A percentile compares a stretch with the other conserved stretches of the same genome.
phyloP scores from a whole-genome alignment of 768 basidiomycete genomes.

The Boletus reticulatus region DNA sequence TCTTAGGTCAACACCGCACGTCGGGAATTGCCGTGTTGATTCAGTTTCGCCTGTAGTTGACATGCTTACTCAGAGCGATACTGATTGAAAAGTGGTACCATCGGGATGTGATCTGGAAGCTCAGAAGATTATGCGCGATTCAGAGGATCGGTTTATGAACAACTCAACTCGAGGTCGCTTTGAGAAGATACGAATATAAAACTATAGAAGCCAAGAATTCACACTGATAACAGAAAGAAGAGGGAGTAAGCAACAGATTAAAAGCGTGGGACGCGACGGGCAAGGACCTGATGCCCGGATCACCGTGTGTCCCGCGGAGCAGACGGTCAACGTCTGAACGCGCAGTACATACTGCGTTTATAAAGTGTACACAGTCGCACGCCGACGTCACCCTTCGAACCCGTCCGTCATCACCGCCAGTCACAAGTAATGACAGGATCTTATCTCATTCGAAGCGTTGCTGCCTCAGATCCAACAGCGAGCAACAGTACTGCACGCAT shows the following conservation, averaged over 20 bases:
- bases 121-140: background rate
- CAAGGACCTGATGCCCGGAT: background rate
- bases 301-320: constrained; percentile 2
- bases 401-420: background rate
- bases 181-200: background rate
- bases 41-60: too few relatives aligned
- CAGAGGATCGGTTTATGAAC: constrained; percentile 3
- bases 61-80: too few relatives aligned
- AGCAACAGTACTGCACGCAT: background rate
- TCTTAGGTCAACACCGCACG: background rate
- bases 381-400: background rate
- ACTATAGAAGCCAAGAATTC: background rate
- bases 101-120: background rate
- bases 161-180: background rate
- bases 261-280: constrained; percentile 6
- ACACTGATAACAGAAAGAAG: background rate
- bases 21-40: background rate
- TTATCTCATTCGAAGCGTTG: background rate
- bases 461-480: too few relatives aligned
- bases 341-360: background rate
- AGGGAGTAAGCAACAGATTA: background rate
- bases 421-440: background rate
- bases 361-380: background rate
- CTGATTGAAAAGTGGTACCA: background rate
- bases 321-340: background rate